Evolutionary conservation across 208 protist species (phyloP).

Genomic region (Wallacemonas collosoma): DNA sequence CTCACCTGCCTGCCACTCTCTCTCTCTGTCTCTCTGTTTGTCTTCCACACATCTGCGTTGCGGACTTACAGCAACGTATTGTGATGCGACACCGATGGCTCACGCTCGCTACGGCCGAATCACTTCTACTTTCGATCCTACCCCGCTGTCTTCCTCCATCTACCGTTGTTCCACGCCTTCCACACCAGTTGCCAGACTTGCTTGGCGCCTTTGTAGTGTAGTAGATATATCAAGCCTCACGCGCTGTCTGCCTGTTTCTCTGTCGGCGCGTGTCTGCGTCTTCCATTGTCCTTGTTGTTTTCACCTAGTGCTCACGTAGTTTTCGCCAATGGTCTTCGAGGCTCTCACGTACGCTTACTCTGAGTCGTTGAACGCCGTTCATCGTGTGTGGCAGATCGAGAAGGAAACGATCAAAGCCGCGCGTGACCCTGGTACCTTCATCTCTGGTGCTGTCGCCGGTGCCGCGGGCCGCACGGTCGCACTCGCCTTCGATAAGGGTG

Average conservation of each 20-base stretch:
- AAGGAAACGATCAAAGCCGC: constrained; percentile 56
- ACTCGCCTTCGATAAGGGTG: constrained; percentile 73
- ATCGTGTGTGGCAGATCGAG: constrained; percentile 62
- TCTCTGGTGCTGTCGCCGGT: constrained; percentile 76
- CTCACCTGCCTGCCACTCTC: too few relatives aligned
- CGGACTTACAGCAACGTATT: too few relatives aligned
- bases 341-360: constrained; percentile 46
- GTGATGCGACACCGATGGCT: background rate
- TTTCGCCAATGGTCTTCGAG: constrained; percentile 51
- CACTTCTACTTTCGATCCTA: too few relatives aligned
- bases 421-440: constrained; percentile 77
- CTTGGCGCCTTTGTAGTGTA: background rate
- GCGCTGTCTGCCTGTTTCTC: background rate
- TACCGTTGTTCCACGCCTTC: constrained; percentile 14
- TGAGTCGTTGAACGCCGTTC: constrained; percentile 32
- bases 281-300: background rate
- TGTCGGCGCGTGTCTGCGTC: background rate
- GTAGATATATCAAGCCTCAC: background rate
- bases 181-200: background rate
- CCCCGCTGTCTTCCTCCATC: background rate
- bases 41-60: too few relatives aligned
- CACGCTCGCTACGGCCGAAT: too few relatives aligned
- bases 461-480: constrained; percentile 56
- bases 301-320: background rate
- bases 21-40: too few relatives aligned